phyloP scores from a whole-genome alignment of 495 filamentous ascomycete species.

The Chlorociboria aeruginascens region DNA sequence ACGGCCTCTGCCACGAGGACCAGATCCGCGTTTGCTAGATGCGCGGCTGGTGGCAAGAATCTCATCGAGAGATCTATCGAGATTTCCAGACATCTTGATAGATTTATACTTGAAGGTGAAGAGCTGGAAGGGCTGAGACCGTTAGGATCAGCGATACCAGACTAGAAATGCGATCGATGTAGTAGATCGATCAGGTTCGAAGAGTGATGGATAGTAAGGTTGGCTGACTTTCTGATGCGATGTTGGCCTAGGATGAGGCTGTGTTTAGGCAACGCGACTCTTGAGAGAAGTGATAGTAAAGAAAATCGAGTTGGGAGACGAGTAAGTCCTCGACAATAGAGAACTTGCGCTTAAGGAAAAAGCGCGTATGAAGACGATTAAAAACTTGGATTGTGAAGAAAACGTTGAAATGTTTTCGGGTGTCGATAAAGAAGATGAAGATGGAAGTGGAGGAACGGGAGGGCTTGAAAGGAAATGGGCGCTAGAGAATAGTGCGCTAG shows the following conservation, averaged over 20 bases:
- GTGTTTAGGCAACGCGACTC: slow-evolving; percentile 12
- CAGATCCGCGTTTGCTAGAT: slow-evolving; percentile 30
- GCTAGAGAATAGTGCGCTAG: too few species aligned
- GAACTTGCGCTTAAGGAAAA: background rate
- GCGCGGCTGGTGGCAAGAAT: slow-evolving; percentile 62
- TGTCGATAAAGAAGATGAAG: too few species aligned
- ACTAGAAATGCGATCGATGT: slow-evolving; percentile 13
- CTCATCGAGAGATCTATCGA: slow-evolving; percentile 91
- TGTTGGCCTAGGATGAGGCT: slow-evolving; percentile 13
- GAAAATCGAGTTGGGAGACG: slow-evolving; percentile 32
- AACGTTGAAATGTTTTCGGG: too few species aligned
- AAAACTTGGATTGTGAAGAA: too few species aligned
- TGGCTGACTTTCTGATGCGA: slow-evolving; percentile 15
- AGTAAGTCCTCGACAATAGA: too few species aligned
- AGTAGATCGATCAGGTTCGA: slow-evolving; percentile 4
- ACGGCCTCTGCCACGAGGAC: slow-evolving; percentile 25
- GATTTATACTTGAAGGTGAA: slow-evolving; percentile 13
- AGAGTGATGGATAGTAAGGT: slow-evolving; percentile 9
- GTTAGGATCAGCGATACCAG: slow-evolving; percentile 14
- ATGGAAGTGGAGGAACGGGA: too few species aligned
- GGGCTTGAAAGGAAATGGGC: too few species aligned
- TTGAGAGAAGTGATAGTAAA: slow-evolving; percentile 13
- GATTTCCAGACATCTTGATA: slow-evolving; percentile 75
- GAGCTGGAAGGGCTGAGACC: slow-evolving; percentile 9
- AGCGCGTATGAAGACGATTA: too few species aligned